Evolutionary conservation across 768 basidiomycete genomes (phyloP).

Genomic region (Boletales sp.): DNA sequence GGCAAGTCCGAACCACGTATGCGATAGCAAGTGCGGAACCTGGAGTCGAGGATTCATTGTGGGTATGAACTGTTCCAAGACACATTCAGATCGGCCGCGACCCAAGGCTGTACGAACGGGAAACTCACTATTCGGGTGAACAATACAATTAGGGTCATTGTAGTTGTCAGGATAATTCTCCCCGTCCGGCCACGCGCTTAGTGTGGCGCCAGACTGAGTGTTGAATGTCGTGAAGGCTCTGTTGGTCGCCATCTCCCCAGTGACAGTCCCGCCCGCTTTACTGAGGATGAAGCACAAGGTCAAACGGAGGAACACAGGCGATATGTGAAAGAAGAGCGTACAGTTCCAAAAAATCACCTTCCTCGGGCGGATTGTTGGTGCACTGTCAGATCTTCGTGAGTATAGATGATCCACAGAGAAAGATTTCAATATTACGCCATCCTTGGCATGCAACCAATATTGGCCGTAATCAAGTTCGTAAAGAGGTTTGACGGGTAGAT

Average conservation of each 20-base stretch:
- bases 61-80: constrained; percentile 10
- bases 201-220: rapidly evolving
- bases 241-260: constrained; percentile 6
- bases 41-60: constrained; percentile 4
- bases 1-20: constrained; percentile 10
- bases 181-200: constrained; percentile 6
- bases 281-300: background rate
- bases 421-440: constrained; percentile 1
- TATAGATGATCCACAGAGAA: background rate
- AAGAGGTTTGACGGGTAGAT: background rate
- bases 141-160: background rate
- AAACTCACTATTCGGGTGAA: constrained; percentile 12
- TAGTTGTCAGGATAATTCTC: background rate
- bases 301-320: background rate
- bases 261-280: background rate
- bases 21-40: constrained; percentile 10
- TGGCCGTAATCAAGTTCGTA: background rate
- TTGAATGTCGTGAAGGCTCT: background rate
- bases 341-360: constrained; percentile 2
- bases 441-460: constrained; percentile 1
- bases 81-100: background rate
- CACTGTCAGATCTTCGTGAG: constrained; percentile 4
- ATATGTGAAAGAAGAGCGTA: background rate
- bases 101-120: background rate
- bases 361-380: background rate